Base-by-base conservation (phyloP, 805 yeast species). In the Debaryomyces prosopidis region DNA sequence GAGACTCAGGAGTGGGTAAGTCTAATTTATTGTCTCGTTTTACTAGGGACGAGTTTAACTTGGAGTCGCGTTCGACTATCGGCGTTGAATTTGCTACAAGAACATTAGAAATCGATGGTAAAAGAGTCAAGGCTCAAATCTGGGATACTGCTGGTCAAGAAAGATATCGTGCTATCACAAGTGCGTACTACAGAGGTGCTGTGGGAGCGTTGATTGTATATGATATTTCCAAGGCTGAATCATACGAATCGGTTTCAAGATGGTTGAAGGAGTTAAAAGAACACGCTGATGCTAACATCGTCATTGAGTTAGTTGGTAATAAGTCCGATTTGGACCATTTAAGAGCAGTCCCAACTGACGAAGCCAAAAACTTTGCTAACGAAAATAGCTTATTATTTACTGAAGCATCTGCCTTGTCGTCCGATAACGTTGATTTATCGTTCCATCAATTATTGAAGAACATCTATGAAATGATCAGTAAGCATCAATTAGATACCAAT, bases 141-240 rank as follows among this genome's bases (percentile, higher is more conserved):
- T 92, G 99, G 99, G 99, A 92, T 69, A 92, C 99, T 31, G 99
- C 99, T 2, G 99, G 99, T 50, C 99, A 92, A 74, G 99, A 92
- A 69, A 83, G 99, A 67, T 92, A 94, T 75, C 82, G 99, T 59
- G 98, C 99, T 37, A 92, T 92, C 66, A 94, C 99, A 27, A 84
- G 94, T 46, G 98, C 98, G 5, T 92, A 92, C 72, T 92, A 92
- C 68, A 81, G 99, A 64, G 99, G 98, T 35, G 98, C 99, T 1
- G 96, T 91, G 44, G 99, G 99, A 48, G 98, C 98, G 3, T 77
- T 92, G 59, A 86, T 92, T 47, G 96, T 92, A 52, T 92, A 92
- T 69, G 99, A 92, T 71, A 92, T 92, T 59, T 82, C 97, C 48
- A 92, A 92, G 74, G 80, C 91, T 11, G 90, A 85, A 60, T 80